Evolutionary conservation across 1,284 basidiomycete genomes (phyloP).

Genomic region (Trametes hirsuta): DNA sequence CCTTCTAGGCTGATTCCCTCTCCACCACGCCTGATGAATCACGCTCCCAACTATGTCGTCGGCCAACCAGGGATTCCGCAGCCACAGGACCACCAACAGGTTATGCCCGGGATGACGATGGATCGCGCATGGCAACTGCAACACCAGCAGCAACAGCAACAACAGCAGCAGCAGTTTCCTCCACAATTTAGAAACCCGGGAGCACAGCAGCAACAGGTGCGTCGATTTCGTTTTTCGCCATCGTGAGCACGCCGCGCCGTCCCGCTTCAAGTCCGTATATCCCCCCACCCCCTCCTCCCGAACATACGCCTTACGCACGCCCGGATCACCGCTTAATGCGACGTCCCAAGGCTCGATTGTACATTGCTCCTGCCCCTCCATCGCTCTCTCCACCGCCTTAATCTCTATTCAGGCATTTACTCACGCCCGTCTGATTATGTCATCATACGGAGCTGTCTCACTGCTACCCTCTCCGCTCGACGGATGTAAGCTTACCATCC

Average conservation of each 20-base stretch:
- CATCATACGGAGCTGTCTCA: slow-evolving; percentile 22
- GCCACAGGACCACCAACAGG: slow-evolving; percentile 40
- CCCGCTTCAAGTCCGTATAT: background rate
- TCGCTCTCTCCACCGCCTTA: slow-evolving; percentile 28
- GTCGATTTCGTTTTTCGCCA: slow-evolving; percentile 12
- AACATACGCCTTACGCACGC: background rate
- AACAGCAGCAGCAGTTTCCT: slow-evolving; percentile 42
- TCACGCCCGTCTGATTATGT: slow-evolving; percentile 30
- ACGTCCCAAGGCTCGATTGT: background rate
- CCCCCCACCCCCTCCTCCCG: background rate
- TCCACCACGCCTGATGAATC: slow-evolving; percentile 26
- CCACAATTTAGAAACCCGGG: slow-evolving; percentile 18
- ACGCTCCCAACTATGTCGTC: slow-evolving; percentile 42
- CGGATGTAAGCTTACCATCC: slow-evolving; percentile 4
- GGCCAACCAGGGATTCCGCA: slow-evolving; percentile 49
- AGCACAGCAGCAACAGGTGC: slow-evolving; percentile 20
- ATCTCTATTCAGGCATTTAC: slow-evolving; percentile 26
- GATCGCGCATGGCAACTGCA: slow-evolving; percentile 65
- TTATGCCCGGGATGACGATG: slow-evolving; percentile 45
- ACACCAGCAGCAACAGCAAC: slow-evolving; percentile 45
- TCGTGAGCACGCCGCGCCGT: slow-evolving; percentile 4
- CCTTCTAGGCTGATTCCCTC: slow-evolving; percentile 21
- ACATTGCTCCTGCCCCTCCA: slow-evolving; percentile 3
- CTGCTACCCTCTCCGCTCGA: background rate
- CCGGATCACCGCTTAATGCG: background rate